Evolutionary conservation across 352 stramenopile species (phyloP), one percentile per base, ranked within the genome.

Genomic region (Globisporangium carolinianum): DNA sequence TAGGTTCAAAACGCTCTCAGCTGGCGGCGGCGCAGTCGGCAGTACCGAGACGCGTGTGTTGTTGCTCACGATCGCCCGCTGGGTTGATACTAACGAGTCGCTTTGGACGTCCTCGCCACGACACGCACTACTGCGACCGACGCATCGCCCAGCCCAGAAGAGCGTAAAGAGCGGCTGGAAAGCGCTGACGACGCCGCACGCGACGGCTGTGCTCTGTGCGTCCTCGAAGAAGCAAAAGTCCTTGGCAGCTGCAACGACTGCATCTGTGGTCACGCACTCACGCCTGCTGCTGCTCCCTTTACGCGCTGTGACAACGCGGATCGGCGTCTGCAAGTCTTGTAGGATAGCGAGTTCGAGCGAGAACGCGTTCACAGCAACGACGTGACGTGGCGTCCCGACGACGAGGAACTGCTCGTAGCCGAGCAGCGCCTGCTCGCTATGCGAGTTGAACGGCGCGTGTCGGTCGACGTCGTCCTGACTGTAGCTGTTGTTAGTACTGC

Each of bases 111-210:
- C 6, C 7, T 47, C 42, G 11, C 10, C 5, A 32, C 24, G 24
- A 32, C 24, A 32, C 24, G 2, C 24, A 32, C 24, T 32, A 32
- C 24, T 32, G 24, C 24, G 24, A 32, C 11, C 42, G 42, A 12
- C n/a, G 5, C 42, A 17, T n/a, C 42, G 42, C 10, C 12, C n/a
- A 10, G 47, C 63, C 6, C 42, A 10, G 10, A 67, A 41, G 18
- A 69, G 67, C 6, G 80, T 93, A 41, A 89, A 79, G 38, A 75
- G 87, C 11, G 81, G 83, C 55, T 79, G 58, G 47, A 93, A 93
- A 0, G 80, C 83, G 48, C 79, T 89, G 24, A 81, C 43, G 15
- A 87, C 54, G 7, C 80, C 79, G 47, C 76, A 89, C 47, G 64
- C 58, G 17, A 79, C 42, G 56, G 53, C 39, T 42, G 68, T 55